phyloP scores from a whole-genome alignment of 2,329 filamentous ascomycete species.

The Fusarium lyarnte region DNA sequence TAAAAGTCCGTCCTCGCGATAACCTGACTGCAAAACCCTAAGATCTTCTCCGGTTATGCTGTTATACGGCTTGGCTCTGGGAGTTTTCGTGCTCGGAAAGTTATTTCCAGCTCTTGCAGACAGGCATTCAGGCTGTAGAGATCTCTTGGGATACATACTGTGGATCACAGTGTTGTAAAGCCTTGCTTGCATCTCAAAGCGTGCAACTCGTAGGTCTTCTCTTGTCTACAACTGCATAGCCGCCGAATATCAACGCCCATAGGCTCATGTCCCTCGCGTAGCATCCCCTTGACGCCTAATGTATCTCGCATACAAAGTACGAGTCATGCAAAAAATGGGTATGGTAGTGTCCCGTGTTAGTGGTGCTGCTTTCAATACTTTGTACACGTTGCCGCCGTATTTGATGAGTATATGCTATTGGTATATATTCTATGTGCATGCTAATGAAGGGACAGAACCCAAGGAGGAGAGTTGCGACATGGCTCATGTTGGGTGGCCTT shows the following conservation, averaged over 20 bases:
- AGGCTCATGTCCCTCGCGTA: no score
- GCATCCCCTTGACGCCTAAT: no score
- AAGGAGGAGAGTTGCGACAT: neutral
- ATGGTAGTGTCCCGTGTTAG: neutral
- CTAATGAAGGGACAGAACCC: fast-evolving
- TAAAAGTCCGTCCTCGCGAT: fast-evolving
- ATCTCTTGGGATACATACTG: neutral
- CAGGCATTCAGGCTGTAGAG: no score
- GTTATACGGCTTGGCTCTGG: neutral
- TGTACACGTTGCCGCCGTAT: no score
- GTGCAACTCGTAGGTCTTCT: neutral
- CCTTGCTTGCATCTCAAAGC: neutral
- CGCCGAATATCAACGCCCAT: neutral
- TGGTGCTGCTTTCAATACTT: neutral
- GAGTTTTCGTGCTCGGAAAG: no score
- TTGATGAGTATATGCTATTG: neutral
- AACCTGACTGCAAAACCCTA: neutral
- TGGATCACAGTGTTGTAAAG: neutral
- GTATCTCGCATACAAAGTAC: neutral
- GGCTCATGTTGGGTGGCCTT: neutral
- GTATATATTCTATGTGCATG: neutral
- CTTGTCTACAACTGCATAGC: neutral
- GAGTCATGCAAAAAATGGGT: neutral
- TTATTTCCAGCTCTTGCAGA: no score
- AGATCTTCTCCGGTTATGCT: neutral